Evolutionary conservation across 2,329 filamentous ascomycete species (phyloP).

Genomic region (Alternaria postmessia): DNA sequence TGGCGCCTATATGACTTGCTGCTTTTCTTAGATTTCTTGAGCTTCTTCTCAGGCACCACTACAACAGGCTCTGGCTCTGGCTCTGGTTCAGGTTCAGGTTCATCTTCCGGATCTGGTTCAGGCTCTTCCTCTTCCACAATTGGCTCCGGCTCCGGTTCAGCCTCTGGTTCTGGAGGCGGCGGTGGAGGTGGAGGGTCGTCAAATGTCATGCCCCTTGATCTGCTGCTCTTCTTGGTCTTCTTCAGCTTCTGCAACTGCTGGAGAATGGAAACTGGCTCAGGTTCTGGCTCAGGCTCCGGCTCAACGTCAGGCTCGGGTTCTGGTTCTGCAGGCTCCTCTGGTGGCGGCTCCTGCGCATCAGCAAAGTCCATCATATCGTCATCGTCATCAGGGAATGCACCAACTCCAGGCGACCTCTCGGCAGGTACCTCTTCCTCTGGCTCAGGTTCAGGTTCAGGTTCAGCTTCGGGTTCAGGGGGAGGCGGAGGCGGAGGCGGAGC

Average conservation of each 20-base stretch:
- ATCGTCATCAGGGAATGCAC: constrained; percentile 58
- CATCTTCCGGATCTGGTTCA: constrained; percentile 25
- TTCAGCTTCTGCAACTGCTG: constrained; percentile 28
- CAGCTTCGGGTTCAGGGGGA: constrained; percentile 31
- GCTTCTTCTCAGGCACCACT: constrained; percentile 30
- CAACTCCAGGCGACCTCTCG: constrained; percentile 53
- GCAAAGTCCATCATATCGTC: constrained; percentile 45
- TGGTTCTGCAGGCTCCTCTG: constrained; percentile 33
- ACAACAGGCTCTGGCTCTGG: constrained; percentile 37
- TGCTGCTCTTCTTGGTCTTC: constrained; percentile 44
- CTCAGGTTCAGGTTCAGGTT: constrained; percentile 41
- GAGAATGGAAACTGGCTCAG: constrained; percentile 33
- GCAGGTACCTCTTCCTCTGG: constrained; percentile 42
- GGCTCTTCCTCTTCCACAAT: constrained; percentile 28
- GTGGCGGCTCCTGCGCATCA: constrained; percentile 12
- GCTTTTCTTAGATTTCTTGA: constrained; percentile 40
- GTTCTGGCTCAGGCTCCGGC: constrained; percentile 32
- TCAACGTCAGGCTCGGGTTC: constrained; percentile 12
- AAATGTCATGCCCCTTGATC: constrained; percentile 66
- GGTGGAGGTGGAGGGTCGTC: constrained; percentile 44
- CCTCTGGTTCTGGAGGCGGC: constrained; percentile 32
- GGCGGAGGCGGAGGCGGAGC: constrained; percentile 9
- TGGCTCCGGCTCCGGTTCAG: constrained; percentile 23
- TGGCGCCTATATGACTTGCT: constrained; percentile 37
- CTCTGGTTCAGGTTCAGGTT: constrained; percentile 23